Conservation (phyloP, 2,329 filamentous ascomycete genomes). For the Colletotrichum melonis region DNA sequence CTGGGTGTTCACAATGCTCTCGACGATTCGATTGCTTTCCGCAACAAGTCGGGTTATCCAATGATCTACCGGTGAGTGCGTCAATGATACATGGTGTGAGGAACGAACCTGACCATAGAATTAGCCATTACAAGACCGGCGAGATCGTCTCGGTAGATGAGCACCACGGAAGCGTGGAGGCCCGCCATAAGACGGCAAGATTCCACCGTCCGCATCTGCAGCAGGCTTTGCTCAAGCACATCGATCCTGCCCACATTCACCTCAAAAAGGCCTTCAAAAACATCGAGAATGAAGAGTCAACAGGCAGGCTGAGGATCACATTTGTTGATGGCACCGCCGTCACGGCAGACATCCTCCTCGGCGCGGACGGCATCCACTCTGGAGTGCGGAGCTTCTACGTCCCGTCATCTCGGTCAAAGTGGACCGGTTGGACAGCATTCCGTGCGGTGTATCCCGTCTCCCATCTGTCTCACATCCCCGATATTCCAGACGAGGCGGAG, state of each 20-base stretch:
- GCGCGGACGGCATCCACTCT: constrained; percentile 65
- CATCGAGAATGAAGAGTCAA: constrained; percentile 44
- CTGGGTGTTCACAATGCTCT: constrained; percentile 61
- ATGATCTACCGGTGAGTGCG: constrained; percentile 56
- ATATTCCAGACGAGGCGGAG: constrained; percentile 53
- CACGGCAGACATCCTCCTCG: constrained; percentile 60
- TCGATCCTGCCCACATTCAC: constrained; percentile 54
- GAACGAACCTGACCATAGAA: accelerated
- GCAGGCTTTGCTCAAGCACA: constrained; percentile 56
- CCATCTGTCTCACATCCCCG: constrained; percentile 50
- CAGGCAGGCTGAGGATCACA: constrained; percentile 46
- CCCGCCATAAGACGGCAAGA: constrained; percentile 53
- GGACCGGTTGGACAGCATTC: constrained; percentile 57
- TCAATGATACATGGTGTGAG: no score
- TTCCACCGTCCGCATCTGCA: constrained; percentile 63
- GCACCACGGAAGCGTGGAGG: constrained; percentile 50
- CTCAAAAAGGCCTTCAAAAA: constrained; percentile 54
- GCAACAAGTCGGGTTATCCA: constrained; percentile 52
- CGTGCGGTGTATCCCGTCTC: constrained; percentile 56
- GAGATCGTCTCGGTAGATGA: constrained; percentile 57
- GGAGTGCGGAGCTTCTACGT: constrained; percentile 56
- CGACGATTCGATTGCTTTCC: constrained; percentile 51
- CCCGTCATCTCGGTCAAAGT: constrained; percentile 50
- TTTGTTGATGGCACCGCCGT: constrained; percentile 60
- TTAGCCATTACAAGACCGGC: constrained; percentile 54